A percentile compares a stretch with the other conserved stretches of the same genome.
Conservation (phyloP, 352 stramenopile species). For the Phytophthora kernoviae region DNA sequence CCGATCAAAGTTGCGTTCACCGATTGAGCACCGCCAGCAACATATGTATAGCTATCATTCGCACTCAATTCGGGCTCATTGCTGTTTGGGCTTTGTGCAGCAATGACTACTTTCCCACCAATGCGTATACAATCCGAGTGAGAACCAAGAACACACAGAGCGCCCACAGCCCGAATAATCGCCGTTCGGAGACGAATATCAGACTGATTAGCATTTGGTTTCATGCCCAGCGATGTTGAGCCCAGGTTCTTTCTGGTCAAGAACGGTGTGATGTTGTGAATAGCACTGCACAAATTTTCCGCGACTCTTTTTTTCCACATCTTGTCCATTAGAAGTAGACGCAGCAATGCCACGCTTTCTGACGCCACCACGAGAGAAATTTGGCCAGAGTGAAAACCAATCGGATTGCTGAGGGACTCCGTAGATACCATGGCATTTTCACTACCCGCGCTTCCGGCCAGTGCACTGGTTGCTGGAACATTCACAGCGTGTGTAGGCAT, state of each 20-base stretch:
- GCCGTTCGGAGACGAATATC: slow-evolving; percentile 72
- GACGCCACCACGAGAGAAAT: slow-evolving; percentile 79
- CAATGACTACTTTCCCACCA: slow-evolving; percentile 75
- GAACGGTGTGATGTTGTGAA: slow-evolving; percentile 77
- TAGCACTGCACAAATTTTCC: slow-evolving; percentile 68
- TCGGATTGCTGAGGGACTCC: slow-evolving; percentile 81
- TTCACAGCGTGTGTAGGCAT: slow-evolving; percentile 62
- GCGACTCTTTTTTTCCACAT: slow-evolving; percentile 67
- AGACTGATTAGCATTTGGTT: slow-evolving; percentile 29
- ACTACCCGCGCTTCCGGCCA: slow-evolving; percentile 23
- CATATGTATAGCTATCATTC: slow-evolving; percentile 65
- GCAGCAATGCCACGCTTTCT: slow-evolving; percentile 82
- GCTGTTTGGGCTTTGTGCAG: slow-evolving; percentile 41
- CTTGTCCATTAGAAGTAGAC: slow-evolving; percentile 68
- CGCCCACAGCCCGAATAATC: slow-evolving; percentile 81
- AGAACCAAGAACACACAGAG: slow-evolving; percentile 82
- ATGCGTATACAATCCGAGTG: slow-evolving; percentile 87
- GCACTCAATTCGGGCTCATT: slow-evolving; percentile 31
- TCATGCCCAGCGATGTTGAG: slow-evolving; percentile 9
- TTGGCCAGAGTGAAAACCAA: slow-evolving; percentile 82
- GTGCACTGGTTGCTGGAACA: slow-evolving; percentile 33
- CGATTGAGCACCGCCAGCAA: slow-evolving; percentile 32
- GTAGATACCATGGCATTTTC: slow-evolving; percentile 39
- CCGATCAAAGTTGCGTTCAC: slow-evolving; percentile 79
- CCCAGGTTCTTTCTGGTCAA: slow-evolving; percentile 46